Percentiles rank a stretch among this genome's conserved stretches.
Evolutionary conservation across 257 asterid genomes (phyloP).

Genomic region (Nyctanthes arbortristis): DNA sequence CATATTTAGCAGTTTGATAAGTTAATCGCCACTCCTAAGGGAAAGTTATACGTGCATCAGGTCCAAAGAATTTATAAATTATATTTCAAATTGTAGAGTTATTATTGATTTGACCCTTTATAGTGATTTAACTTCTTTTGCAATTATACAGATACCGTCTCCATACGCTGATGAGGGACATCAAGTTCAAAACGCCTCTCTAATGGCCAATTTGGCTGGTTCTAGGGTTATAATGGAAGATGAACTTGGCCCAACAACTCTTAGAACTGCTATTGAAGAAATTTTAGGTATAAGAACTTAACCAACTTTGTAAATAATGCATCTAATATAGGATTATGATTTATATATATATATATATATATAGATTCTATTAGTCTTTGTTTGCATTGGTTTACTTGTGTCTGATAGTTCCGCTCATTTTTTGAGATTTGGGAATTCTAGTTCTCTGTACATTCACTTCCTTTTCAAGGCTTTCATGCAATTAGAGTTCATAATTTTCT

Average conservation of each 20-base stretch:
- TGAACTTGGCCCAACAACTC: constrained; percentile 49
- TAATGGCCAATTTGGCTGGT: constrained; percentile 54
- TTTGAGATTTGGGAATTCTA: not conserved
- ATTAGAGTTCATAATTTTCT: not conserved
- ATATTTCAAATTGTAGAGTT: not conserved
- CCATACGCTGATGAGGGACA: constrained; percentile 59
- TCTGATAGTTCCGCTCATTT: not conserved
- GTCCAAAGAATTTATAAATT: not conserved
- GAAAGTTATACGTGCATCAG: not conserved
- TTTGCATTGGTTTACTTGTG: not conserved
- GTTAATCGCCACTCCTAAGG: not conserved
- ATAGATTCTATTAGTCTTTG: not conserved
- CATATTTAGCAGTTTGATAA: not conserved
- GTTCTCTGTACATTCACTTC: not conserved
- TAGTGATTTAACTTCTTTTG: not conserved
- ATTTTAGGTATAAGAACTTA: constrained; percentile 35
- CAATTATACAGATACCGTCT: constrained; percentile 51
- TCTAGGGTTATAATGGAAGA: constrained; percentile 52
- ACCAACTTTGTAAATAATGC: not conserved
- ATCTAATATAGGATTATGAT: too few relatives aligned
- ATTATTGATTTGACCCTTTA: not conserved
- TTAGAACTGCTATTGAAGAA: constrained; percentile 41
- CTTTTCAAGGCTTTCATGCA: not conserved
- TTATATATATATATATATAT: too few relatives aligned
- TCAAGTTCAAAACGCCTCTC: constrained; percentile 44